A percentile compares a stretch with the other conserved stretches of the same genome.
These are phyloP conservation scores for Pelargonium cotyledonis DNA, from an alignment of 441 rosid species.

Conservation along the genomic window DNA sequence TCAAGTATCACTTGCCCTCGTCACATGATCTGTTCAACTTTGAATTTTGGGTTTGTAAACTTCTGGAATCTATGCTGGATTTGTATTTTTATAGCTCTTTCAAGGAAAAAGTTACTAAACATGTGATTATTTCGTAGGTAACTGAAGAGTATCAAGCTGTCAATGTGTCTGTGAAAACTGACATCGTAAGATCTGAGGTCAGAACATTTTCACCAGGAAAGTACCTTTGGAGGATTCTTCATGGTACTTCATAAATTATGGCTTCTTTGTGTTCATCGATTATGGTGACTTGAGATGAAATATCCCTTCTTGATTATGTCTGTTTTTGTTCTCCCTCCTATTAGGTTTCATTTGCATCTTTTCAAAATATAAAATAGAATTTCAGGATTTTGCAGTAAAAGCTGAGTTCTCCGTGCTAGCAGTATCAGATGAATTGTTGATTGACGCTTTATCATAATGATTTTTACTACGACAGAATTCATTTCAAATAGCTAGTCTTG, in stretches of 20 bases:
- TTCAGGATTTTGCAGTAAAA: background rate
- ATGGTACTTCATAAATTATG: conserved; percentile 11
- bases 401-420: background rate
- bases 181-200: conserved; percentile 78
- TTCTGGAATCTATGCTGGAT: conserved; percentile 33
- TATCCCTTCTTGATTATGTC: background rate
- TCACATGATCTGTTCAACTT: conserved; percentile 90
- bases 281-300: conserved; percentile 8
- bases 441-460: background rate
- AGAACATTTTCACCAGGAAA: conserved; percentile 24
- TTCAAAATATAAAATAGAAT: background rate
- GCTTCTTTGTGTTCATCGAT: background rate
- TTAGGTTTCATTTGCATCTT: background rate
- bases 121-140: conserved; percentile 43
- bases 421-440: background rate
- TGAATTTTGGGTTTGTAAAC: conserved; percentile 99
- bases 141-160: conserved; percentile 92
- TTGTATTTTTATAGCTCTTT: conserved; percentile 20
- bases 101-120: conserved; percentile 17
- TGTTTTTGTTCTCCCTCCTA: background rate
- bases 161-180: conserved; percentile 78
- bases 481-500: too few species aligned
- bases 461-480: too few species aligned
- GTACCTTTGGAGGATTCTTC: conserved; percentile 16
- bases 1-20: conserved; percentile 76